Evolutionary conservation across 2,329 filamentous ascomycete species (phyloP), one percentile per base, ranked within the genome.

Genomic region (Salinomyces thailandicus): DNA sequence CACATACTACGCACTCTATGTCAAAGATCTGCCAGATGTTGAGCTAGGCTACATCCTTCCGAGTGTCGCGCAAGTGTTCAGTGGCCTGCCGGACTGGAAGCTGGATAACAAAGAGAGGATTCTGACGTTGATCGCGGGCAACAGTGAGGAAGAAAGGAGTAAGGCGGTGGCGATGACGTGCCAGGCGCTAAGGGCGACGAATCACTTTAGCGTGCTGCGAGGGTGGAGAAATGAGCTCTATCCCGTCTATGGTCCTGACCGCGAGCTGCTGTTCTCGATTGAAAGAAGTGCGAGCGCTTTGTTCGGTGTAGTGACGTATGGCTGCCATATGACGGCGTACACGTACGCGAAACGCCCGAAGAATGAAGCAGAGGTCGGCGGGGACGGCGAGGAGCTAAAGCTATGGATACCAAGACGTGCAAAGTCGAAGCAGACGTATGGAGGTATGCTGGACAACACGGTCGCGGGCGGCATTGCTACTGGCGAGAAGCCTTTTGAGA

Each of bases 371-470:
- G 53, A 52, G 11, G 38, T 43, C 15, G 64, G 69, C 26, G 59
- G 57, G 18, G 52, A 61, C 2, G 61, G 49, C 17, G 51, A 62
- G 2, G 79, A 78, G 13, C 62, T 93, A 30, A 79, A 77, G 52
- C 69, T 98, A 27, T 96, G 91, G 89, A 75, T 93, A 2, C 83
- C 91, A 3, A 73, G 79, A 31, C 72, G 91, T 7, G 75, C 86
- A 9, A 68, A 67, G 34, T 73, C 68, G 40, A 98, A 96, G 67
- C 76, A 83, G 47, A 95, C 86, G 0, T 98, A 89, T 55, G 80
- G 81, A 0, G 73, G 81, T n/a, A 87, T 95, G 68, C 68, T 98
- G 47, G 91, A 98, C 61, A 98, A 96, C 59, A 86, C 86, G 1
- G 91, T 93, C 5, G 91, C 87, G 0, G 84, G 84, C 3, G 84